Evolutionary conservation across 2,329 filamentous ascomycete species (phyloP).

Genomic region (Tothia fuscella): DNA sequence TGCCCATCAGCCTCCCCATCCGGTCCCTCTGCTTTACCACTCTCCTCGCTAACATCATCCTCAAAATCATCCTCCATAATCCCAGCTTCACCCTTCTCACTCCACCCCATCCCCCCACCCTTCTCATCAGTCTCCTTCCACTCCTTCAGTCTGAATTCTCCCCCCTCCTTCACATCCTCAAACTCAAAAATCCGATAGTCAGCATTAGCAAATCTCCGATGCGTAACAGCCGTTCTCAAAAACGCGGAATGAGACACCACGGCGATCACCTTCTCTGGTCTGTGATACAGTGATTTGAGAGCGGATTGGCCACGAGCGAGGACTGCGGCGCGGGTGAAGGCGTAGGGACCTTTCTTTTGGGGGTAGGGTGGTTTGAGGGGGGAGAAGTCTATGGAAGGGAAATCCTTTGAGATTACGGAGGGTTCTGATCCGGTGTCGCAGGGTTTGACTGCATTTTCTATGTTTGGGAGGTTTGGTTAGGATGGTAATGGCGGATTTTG

Average conservation of each 20-base stretch:
- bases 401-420: conserved; percentile 32
- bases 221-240: conserved; percentile 44
- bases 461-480: background rate
- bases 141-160: conserved; percentile 20
- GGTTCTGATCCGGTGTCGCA: conserved; percentile 50
- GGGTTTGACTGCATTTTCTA: conserved; percentile 35
- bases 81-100: conserved; percentile 23
- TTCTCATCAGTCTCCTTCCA: conserved; percentile 30
- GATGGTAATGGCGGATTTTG: too few species aligned
- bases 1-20: too few species aligned
- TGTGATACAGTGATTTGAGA: conserved; percentile 37
- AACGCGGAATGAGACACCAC: conserved; percentile 57
- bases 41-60: conserved; percentile 11
- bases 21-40: background rate
- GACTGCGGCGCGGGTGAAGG: conserved; percentile 41
- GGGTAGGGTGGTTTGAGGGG: conserved; percentile 48
- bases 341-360: conserved; percentile 46
- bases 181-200: conserved; percentile 55
- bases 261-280: conserved; percentile 49
- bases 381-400: conserved; percentile 46
- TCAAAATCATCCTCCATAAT: conserved; percentile 17
- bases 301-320: conserved; percentile 42
- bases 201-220: conserved; percentile 41
- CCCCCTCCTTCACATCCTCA: conserved; percentile 20
- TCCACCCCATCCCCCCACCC: conserved; percentile 40